These are phyloP conservation scores for Anisogramma anomala DNA, from an alignment of 2,329 filamentous ascomycete species.

Conservation along the genomic window DNA sequence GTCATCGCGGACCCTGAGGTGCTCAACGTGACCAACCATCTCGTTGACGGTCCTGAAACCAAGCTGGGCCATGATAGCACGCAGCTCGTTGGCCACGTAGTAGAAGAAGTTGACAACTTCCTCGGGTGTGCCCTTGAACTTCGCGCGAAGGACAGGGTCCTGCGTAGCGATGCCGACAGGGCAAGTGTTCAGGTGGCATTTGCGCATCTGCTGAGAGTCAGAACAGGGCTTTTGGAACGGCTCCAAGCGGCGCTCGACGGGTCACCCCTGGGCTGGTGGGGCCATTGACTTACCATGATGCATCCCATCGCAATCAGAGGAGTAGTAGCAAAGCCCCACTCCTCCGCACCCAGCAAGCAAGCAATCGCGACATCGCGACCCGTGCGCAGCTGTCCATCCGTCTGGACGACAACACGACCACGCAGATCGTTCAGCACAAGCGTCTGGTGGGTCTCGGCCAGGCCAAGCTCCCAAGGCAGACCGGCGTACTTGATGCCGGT, in stretches of 20 bases:
- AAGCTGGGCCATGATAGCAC: slow-evolving; percentile 92
- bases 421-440: slow-evolving; percentile 90
- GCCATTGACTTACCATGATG: no score
- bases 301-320: slow-evolving; percentile 95
- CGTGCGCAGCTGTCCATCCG: slow-evolving; percentile 86
- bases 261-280: no score
- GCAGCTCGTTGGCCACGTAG: slow-evolving; percentile 89
- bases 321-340: slow-evolving; percentile 93
- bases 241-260: no score
- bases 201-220: no score
- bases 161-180: slow-evolving; percentile 93
- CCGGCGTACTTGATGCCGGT: slow-evolving; percentile 98
- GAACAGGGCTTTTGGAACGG: no score
- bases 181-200: slow-evolving; percentile 40
- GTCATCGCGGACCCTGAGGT: slow-evolving; percentile 77
- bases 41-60: slow-evolving; percentile 94
- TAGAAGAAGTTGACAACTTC: slow-evolving; percentile 99
- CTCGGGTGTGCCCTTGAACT: slow-evolving; percentile 86
- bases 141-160: slow-evolving; percentile 85
- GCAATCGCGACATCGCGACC: slow-evolving; percentile 90
- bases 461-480: slow-evolving; percentile 91
- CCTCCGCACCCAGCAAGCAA: slow-evolving; percentile 90
- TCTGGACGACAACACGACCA: slow-evolving; percentile 91
- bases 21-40: slow-evolving; percentile 89
- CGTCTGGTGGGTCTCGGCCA: slow-evolving; percentile 94